Base-by-base conservation (phyloP, 345 rosid species). In the Heritiera fomes region DNA sequence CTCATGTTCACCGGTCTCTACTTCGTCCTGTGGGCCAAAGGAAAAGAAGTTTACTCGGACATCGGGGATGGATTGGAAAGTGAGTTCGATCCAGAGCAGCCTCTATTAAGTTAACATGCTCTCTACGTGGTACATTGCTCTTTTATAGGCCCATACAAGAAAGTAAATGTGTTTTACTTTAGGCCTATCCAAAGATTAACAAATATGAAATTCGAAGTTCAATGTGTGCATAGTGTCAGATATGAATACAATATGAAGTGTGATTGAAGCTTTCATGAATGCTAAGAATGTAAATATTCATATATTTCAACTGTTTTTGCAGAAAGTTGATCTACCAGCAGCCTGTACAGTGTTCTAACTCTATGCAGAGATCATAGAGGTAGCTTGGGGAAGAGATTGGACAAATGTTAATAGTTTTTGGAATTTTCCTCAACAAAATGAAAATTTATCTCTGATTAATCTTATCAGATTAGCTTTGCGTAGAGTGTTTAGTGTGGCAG, bases 11-110 rank as follows among this genome's bases (percentile, higher is more conserved):
- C 80, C 3, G 98, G 98, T 45, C 88, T 93, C 20, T 94, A 97
- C 83, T 80, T 87, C 20, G 93, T 97, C 80, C 85, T 97, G 9
- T 97, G 99, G 99, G 94, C 96, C 2, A 97, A 97, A 87, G 88
- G 92, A 56, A 97, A 93, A 89, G 98, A 91, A 87, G 81, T 74
- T 8, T 83, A 73, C 82, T 67, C 77, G 6, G 55, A 72, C 38
- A 34, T 34, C 23, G 78, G 30, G 0, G 85, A 82, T 47, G 46
- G 66, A 77, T 75, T 83, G 34, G 88, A 80, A 77, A 79, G 91
- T 76, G 89, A 89, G 88, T 85, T 67, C 70, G 89, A 88, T 65
- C 53, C 83, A 53, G 82, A 80, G 92, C 87, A 87, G 87, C 96
- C 94, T 87, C 94, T 94, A 28, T 77, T 97, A 75, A 85, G 88